Percentiles rank a stretch among this genome's conserved stretches.
These are phyloP conservation scores for Pachyrhizus erosus DNA, from an alignment of 306 rosid species.

Conservation along the genomic window DNA sequence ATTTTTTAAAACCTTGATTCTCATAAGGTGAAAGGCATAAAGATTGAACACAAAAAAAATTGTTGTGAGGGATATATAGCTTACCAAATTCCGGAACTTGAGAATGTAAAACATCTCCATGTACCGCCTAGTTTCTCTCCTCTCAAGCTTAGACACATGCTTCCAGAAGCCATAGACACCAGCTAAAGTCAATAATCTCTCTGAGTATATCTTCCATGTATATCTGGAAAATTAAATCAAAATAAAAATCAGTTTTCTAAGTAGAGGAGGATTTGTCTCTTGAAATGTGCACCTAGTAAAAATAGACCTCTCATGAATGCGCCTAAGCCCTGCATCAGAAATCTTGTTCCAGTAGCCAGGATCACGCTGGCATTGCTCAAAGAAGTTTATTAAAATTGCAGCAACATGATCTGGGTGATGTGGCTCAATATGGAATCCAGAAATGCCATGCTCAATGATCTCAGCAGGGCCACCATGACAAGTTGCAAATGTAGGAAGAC, in stretches of 20 bases:
- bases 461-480: conserved; percentile 87
- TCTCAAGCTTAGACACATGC: conserved; percentile 73
- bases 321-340: conserved; percentile 67
- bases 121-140: conserved; percentile 73
- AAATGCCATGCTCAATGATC: conserved; percentile 73
- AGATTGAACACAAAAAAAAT: too few species aligned
- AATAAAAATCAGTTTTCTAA: neutral
- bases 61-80: conserved; percentile 19
- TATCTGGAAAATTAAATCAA: conserved; percentile 47
- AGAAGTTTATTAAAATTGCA: conserved; percentile 54
- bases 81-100: conserved; percentile 74
- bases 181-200: conserved; percentile 73
- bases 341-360: conserved; percentile 64
- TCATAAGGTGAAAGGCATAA: too few species aligned
- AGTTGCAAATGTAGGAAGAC: conserved; percentile 81
- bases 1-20: too few species aligned
- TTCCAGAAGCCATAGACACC: conserved; percentile 91
- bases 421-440: conserved; percentile 82
- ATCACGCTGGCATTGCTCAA: conserved; percentile 58
- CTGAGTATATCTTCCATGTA: conserved; percentile 84
- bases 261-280: conserved; percentile 3
- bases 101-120: conserved; percentile 86
- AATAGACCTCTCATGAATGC: conserved; percentile 66
- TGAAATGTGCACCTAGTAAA: neutral
- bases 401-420: conserved; percentile 72